Percentiles rank a stretch among this genome's conserved stretches.
Conservation (phyloP, 2,329 filamentous ascomycete species). For the Sporothrix variecibatus region DNA sequence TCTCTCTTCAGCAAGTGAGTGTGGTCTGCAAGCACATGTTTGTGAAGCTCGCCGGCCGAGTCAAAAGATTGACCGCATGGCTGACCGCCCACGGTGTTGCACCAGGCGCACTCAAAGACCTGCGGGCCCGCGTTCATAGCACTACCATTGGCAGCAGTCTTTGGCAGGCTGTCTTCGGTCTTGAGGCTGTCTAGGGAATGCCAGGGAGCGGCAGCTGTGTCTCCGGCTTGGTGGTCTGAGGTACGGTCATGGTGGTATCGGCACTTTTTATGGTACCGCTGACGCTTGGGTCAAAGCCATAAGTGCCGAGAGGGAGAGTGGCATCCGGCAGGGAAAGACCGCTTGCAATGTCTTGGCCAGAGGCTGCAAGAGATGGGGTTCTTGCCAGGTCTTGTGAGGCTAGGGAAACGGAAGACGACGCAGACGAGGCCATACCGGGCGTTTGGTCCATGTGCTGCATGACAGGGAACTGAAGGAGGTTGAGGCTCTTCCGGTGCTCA, state of each 20-base stretch:
- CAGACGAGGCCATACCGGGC: slow-evolving; percentile 18
- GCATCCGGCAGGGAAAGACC: slow-evolving; percentile 16
- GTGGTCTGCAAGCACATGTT: slow-evolving; percentile 56
- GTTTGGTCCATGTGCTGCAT: slow-evolving; percentile 21
- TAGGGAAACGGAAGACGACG: slow-evolving; percentile 22
- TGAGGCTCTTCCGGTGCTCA: slow-evolving; percentile 27
- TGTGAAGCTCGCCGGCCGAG: slow-evolving; percentile 54
- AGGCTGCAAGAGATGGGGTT: slow-evolving; percentile 19
- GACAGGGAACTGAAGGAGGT: slow-evolving; percentile 7
- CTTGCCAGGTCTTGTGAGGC: slow-evolving; percentile 23
- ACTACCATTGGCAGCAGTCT: not conserved
- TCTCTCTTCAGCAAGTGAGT: slow-evolving; percentile 49
- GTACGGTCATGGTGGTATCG: not conserved
- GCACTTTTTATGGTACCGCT: not conserved
- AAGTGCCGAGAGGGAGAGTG: not conserved
- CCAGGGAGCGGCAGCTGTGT: not conserved
- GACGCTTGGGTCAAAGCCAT: not conserved
- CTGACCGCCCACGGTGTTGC: slow-evolving; percentile 30
- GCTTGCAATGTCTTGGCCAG: not conserved
- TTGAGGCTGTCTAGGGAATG: not conserved
- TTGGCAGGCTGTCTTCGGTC: not conserved
- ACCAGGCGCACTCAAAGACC: slow-evolving; percentile 37
- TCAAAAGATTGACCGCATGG: slow-evolving; percentile 42
- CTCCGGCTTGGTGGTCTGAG: not conserved
- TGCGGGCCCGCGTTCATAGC: not conserved